These are phyloP conservation scores for Ilyonectria robusta DNA, from an alignment of 2,329 filamentous ascomycete genomes.

Conservation along the genomic window DNA sequence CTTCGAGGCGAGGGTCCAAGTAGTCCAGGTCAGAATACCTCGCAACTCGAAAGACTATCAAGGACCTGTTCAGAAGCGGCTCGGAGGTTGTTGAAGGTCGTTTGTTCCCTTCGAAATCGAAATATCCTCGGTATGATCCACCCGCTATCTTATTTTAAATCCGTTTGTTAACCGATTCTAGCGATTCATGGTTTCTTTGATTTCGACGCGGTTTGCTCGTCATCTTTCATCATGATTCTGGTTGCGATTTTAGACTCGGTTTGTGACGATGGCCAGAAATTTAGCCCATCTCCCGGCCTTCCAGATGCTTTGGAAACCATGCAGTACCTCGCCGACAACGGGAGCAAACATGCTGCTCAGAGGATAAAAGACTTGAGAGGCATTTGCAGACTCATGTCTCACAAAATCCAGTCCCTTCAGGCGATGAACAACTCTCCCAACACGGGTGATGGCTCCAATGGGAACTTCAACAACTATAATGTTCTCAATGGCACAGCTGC, in stretches of 20 bases:
- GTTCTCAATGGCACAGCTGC: not conserved
- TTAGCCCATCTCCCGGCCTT: conserved; percentile 45
- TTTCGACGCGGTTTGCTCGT: conserved; percentile 47
- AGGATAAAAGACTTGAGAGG: conserved; percentile 44
- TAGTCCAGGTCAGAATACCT: conserved; percentile 41
- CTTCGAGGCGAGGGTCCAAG: conserved; percentile 43
- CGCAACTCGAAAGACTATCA: conserved; percentile 46
- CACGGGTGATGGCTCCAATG: conserved; percentile 5
- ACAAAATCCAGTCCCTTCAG: conserved; percentile 45
- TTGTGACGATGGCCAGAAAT: conserved; percentile 43
- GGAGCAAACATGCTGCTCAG: conserved; percentile 46
- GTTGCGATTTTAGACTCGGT: conserved; percentile 45
- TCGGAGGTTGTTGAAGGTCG: conserved; percentile 46
- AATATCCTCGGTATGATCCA: conserved; percentile 47
- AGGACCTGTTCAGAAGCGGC: conserved; percentile 50
- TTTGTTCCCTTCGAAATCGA: conserved; percentile 47
- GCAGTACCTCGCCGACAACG: conserved; percentile 47
- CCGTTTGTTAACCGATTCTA: not conserved
- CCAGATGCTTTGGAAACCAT: conserved; percentile 47
- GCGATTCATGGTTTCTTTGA: conserved; percentile 48
- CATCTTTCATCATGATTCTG: conserved; percentile 47
- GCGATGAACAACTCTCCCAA: conserved; percentile 44
- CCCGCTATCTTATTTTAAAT: not conserved
- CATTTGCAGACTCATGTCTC: conserved; percentile 45
- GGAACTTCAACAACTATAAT: conserved; percentile 17